Base-by-base conservation (phyloP, 2,329 filamentous ascomycete genomes). In the Fusarium sp. region DNA sequence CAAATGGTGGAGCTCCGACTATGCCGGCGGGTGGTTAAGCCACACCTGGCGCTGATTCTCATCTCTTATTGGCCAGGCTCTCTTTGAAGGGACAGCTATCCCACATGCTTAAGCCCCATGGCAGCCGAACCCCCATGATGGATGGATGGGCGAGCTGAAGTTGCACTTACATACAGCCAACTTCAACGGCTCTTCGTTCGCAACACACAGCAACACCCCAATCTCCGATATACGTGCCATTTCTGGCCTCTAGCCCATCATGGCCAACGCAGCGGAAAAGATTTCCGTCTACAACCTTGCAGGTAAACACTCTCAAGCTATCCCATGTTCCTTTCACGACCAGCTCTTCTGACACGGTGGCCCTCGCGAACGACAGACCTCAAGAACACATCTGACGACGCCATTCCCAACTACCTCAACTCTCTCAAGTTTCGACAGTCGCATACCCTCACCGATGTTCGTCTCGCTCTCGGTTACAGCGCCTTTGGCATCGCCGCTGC, bases 341-440 rank as follows among this genome's bases (percentile, higher is more conserved):
- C 27, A 35, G 41, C 7, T 35, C 68, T 76, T 71, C 76, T 79
- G 70, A 79, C 77, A 79, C 77, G 58, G 72, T 79, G 77, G 76
- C 77, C 72, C 64, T 73, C 48, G 56, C 69, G 52, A 67, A 61
- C 54, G 18, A 52, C 66, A 97, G 97, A 98, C 82, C 92, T 99
- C 74, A 98, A 98, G 85, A 97, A 97, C 86, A 97, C 95, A 43
- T 95, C 94, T 76, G 97, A 99, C 86, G 97, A 99, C 85, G 95
- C 95, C 67, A 92, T 99, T 70, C 92, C 94, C 68, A 95, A 97
- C 85, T 98, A 98, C 87, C 92, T 99, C 73, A 96, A 94, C 84
- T 94, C 92, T 35, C 91, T 98, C 82, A 92, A 88, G 76, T 98
- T 98, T 87, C 89, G 86, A 73, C 95, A 97, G 84, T 92, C 93